phyloP scores from a whole-genome alignment of 345 rosid genomes.

The Hibiscus trionum region DNA sequence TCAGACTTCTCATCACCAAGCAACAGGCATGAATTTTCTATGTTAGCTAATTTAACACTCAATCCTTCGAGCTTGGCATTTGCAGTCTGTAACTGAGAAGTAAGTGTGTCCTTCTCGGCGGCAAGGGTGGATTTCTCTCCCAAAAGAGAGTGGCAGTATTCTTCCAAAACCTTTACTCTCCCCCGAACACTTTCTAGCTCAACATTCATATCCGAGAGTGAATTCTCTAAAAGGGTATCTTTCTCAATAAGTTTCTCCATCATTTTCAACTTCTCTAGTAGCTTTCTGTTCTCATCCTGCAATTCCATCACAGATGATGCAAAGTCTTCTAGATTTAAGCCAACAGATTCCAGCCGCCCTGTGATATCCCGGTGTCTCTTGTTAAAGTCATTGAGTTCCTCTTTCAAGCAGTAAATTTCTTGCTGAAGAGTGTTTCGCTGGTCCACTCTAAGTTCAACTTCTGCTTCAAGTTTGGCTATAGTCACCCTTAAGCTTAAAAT shows the following conservation, averaged over 20 bases:
- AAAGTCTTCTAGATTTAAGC: constrained; percentile 51
- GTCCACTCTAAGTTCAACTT: constrained; percentile 77
- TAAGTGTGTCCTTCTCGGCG: constrained; percentile 51
- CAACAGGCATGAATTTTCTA: constrained; percentile 51
- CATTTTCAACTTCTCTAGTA: constrained; percentile 58
- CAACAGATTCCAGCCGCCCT: constrained; percentile 65
- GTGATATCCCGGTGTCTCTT: constrained; percentile 51
- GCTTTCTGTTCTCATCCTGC: constrained; percentile 53
- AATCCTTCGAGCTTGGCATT: constrained; percentile 63
- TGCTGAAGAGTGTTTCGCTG: constrained; percentile 95
- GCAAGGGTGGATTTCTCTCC: constrained; percentile 64
- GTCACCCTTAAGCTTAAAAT: constrained; percentile 58
- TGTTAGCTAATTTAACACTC: constrained; percentile 41
- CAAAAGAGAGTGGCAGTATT: constrained; percentile 44
- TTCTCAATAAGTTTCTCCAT: constrained; percentile 79
- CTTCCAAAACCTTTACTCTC: constrained; percentile 61
- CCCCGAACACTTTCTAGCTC: constrained; percentile 71
- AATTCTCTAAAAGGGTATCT: constrained; percentile 72
- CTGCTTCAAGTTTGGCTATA: constrained; percentile 75
- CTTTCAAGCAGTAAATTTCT: constrained; percentile 90
- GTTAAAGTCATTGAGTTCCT: constrained; percentile 72
- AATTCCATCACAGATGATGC: constrained; percentile 58
- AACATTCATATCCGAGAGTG: constrained; percentile 75
- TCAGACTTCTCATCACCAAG: constrained; percentile 58
- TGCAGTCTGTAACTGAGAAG: constrained; percentile 50